Evolutionary conservation across 495 filamentous ascomycete genomes (phyloP).

Genomic region (Jackrogersella minutella): DNA sequence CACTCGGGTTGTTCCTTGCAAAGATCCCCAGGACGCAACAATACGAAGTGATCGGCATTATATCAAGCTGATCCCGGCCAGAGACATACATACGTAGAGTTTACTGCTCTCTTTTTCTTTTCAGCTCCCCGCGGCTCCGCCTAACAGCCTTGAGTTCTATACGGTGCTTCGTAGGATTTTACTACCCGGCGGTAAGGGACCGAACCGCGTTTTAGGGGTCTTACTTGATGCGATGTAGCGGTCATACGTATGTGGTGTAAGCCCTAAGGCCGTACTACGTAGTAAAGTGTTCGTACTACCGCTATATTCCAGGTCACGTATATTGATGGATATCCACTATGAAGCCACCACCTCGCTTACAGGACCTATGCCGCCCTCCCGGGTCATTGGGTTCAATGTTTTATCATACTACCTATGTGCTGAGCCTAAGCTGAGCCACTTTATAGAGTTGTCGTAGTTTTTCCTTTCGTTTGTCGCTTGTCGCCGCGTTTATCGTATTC

Average conservation of each 20-base stretch:
- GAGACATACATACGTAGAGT: neutral
- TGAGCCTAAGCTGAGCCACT: constrained; percentile 15
- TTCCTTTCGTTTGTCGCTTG: too few relatives aligned
- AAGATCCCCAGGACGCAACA: neutral
- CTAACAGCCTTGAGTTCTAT: neutral
- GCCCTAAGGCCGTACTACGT: too few relatives aligned
- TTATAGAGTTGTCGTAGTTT: too few relatives aligned
- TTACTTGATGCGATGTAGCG: neutral
- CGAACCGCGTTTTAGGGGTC: neutral
- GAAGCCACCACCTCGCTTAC: neutral
- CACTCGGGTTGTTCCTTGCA: constrained; percentile 14
- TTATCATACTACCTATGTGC: neutral
- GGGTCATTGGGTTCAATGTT: constrained; percentile 7
- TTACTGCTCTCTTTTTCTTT: too few relatives aligned
- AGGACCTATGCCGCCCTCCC: constrained; percentile 10
- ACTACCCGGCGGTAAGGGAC: too few relatives aligned
- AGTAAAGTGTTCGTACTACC: too few relatives aligned
- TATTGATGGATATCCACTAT: too few relatives aligned
- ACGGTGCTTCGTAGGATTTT: constrained; percentile 19
- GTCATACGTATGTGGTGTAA: neutral
- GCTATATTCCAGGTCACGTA: too few relatives aligned
- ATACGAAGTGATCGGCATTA: constrained; percentile 45
- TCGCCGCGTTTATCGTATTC: neutral
- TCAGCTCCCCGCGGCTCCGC: constrained; percentile 5
- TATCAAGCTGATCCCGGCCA: constrained; percentile 2